Evolutionary conservation across 495 filamentous ascomycete species (phyloP), one percentile per base, ranked within the genome.

Genomic region (Symbiotaphrina buchneri): DNA sequence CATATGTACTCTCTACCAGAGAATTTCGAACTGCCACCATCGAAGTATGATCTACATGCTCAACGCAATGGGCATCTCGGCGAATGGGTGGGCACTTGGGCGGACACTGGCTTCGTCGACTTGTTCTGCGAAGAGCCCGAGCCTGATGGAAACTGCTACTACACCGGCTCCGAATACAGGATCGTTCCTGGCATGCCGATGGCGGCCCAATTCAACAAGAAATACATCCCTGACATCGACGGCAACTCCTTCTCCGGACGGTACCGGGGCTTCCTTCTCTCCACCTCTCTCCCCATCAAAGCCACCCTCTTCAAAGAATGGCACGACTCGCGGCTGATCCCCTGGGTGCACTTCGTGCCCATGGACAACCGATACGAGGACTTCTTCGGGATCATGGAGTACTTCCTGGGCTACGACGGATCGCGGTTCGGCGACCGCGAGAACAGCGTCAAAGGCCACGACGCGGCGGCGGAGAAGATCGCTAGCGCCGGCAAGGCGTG

Each of bases 361-460:
- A 77, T 87, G 73, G 80, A 85, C 42, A 82, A 73, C 42, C 61
- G 70, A 10, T 84, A 74, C 37, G 56, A 67, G 21, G 80, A 90
- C 44, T 52, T 79, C 27, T 84, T 70, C 31, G 71, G 67, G 2
- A 62, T 87, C 8, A 67, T 87, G 61, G 68, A 77, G 34, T 85
- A 82, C 42, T 84, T 85, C 45, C 39, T 81, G 3, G 77, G 76
- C 8, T 39, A 52, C 10, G 40, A 41, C 6, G 46, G 46, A 7
- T 44, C 38, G 3, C 58, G 53, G n/a, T n/a, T n/a, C n/a, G n/a
- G n/a, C n/a, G n/a, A n/a, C n/a, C n/a, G n/a, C n/a, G 27, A 13
- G n/a, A 36, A 40, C 18, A 51, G 48, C 10, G 38, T 53, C 5
- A 36, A 45, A 10, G 49, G 48, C 7, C 68, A 75, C 38, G 73